Conservation (phyloP, 148 eudicot genomes). For the Camellia granthamiana region DNA sequence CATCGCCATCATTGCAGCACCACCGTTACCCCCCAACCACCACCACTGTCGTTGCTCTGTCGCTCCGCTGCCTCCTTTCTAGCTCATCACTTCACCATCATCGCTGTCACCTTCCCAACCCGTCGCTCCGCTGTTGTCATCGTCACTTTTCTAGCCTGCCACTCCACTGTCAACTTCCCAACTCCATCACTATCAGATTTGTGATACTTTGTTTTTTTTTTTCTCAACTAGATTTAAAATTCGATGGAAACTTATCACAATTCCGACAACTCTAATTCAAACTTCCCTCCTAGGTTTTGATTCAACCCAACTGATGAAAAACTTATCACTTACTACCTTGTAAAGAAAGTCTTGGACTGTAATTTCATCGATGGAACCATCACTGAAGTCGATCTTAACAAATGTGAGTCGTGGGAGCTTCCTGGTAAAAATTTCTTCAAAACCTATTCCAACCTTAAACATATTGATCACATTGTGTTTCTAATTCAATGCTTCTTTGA, state of each 20-base stretch:
- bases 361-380: slow-evolving; percentile 72
- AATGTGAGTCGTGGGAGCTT: slow-evolving; percentile 95
- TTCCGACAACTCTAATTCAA: slow-evolving; percentile 33
- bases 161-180: no score
- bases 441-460: background rate
- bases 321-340: slow-evolving; percentile 78
- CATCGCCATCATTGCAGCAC: no score
- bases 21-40: no score
- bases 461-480: background rate
- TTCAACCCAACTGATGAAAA: slow-evolving; percentile 97
- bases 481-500: background rate
- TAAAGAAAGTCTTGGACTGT: slow-evolving; percentile 76
- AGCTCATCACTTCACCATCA: no score
- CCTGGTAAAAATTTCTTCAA: slow-evolving; percentile 43
- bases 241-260: slow-evolving; percentile 22
- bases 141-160: no score
- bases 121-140: no score
- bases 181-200: background rate
- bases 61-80: no score
- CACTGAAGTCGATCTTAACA: slow-evolving; percentile 96
- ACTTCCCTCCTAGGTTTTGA: slow-evolving; percentile 80
- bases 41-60: no score
- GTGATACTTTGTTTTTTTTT: background rate
- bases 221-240: background rate
- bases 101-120: no score